Evolutionary conservation across 2,329 filamentous ascomycete species (phyloP), one percentile per base, ranked within the genome.

Genomic region (Capronia epimyces): DNA sequence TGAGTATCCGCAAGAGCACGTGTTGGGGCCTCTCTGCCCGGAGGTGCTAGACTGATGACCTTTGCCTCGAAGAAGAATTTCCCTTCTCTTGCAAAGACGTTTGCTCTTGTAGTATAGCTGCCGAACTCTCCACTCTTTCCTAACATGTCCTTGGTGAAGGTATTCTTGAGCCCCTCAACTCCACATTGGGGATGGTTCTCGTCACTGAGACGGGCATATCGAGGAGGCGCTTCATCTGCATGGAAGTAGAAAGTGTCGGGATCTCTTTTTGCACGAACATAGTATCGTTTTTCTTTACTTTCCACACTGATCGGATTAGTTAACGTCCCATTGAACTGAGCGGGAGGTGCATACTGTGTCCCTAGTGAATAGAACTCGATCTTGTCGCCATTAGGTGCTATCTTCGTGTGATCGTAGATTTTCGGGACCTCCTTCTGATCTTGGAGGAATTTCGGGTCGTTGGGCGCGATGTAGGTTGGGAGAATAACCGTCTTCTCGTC

Each of bases 11-110:
- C 53, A 13, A 59, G 56, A 22, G 61, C 59, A 21, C 57, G 48
- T 41, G 58, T 53, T n/a, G 60, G 60, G 32, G 54, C 50, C 53
- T 62, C 63, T 43, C 87, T 82, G 29, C 93, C 93, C 58, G 83
- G 82, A 10, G 59, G 59, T 7, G 60, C 59, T 20, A 57, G 49
- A n/a, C 60, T 61, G 8, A 90, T 84, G 47, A 98, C 82, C 64
- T 87, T 90, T 68, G 91, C 89, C 70, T 98, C 93, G 76, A 89
- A 98, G 68, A 94, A 98, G 75, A 88, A 89, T 25, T 87, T 81
- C 1, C 93, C 93, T 68, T 97, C 87, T 40, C 93, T 78, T 3
- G 90, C 87, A 20, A 87, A 89, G 0, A 97, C 85, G 63, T 98
- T 98, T 10, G 88, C 89, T 32, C 91, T 82, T 1, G 52, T 94